A percentile compares a stretch with the other conserved stretches of the same genome.
These are phyloP conservation scores for Fusarium sp. DNA, from an alignment of 2,329 filamentous ascomycete genomes.

Conservation along the genomic window DNA sequence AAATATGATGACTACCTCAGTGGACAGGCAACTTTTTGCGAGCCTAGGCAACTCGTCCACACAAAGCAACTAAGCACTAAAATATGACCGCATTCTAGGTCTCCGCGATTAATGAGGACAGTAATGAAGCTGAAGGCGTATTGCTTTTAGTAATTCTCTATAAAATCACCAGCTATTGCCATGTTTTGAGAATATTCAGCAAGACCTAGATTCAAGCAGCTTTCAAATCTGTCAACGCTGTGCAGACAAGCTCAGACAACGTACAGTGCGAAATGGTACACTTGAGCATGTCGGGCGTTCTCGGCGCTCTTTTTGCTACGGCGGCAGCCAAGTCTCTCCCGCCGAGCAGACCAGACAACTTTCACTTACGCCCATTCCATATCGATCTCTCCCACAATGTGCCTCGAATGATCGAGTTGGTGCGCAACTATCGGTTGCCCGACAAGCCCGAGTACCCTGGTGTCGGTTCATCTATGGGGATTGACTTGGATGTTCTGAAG, in stretches of 20 bases:
- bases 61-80: background rate
- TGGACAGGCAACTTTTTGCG: background rate
- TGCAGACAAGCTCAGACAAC: background rate
- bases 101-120: fast-evolving
- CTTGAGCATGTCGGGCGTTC: background rate
- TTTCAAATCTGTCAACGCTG: background rate
- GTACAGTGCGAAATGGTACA: background rate
- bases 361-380: background rate
- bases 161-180: background rate
- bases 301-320: background rate
- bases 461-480: background rate
- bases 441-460: background rate
- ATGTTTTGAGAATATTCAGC: background rate
- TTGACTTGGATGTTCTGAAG: background rate
- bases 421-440: background rate
- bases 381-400: background rate
- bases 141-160: background rate
- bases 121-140: fast-evolving
- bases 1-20: background rate
- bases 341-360: background rate
- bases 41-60: background rate
- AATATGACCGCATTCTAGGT: background rate
- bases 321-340: background rate
- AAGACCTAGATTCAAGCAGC: background rate
- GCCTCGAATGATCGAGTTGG: background rate